Conservation (phyloP, 495 filamentous ascomycete genomes). For the Daldinia childiae region DNA sequence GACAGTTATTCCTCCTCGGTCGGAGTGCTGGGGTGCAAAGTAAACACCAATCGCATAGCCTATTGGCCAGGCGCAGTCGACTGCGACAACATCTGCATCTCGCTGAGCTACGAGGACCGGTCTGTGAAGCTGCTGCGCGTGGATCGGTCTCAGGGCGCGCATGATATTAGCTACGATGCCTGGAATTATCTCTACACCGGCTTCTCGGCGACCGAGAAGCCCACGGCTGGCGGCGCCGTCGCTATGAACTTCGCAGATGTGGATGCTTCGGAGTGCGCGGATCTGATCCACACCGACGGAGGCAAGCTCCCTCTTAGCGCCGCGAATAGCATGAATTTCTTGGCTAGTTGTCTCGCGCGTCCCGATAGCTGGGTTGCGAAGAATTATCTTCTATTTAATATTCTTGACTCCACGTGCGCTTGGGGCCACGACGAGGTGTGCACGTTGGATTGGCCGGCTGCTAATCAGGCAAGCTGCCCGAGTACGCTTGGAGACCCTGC, state of each 20-base stretch:
- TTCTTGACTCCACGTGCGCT: constrained; percentile 55
- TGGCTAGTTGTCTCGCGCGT: constrained; percentile 54
- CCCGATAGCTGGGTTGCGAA: constrained; percentile 54
- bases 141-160: constrained; percentile 58
- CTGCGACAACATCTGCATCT: constrained; percentile 59
- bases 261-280: constrained; percentile 49
- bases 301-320: constrained; percentile 59
- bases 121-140: constrained; percentile 56
- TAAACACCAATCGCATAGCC: constrained; percentile 59
- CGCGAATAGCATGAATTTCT: constrained; percentile 61
- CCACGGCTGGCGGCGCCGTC: constrained; percentile 53
- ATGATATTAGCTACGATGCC: constrained; percentile 61
- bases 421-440: constrained; percentile 58
- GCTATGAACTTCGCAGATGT: constrained; percentile 55
- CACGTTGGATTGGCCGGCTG: constrained; percentile 55
- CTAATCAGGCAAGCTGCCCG: constrained; percentile 56
- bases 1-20: constrained; percentile 60
- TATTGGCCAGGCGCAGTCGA: constrained; percentile 60
- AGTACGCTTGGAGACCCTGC: constrained; percentile 50
- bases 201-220: constrained; percentile 54
- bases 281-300: constrained; percentile 53
- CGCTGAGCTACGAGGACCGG: constrained; percentile 53
- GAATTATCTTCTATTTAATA: constrained; percentile 58
- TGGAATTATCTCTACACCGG: constrained; percentile 62
- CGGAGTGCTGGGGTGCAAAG: constrained; percentile 61